Evolutionary conservation across 208 protist species (phyloP).

Genomic region (Porcisia hertigi): DNA sequence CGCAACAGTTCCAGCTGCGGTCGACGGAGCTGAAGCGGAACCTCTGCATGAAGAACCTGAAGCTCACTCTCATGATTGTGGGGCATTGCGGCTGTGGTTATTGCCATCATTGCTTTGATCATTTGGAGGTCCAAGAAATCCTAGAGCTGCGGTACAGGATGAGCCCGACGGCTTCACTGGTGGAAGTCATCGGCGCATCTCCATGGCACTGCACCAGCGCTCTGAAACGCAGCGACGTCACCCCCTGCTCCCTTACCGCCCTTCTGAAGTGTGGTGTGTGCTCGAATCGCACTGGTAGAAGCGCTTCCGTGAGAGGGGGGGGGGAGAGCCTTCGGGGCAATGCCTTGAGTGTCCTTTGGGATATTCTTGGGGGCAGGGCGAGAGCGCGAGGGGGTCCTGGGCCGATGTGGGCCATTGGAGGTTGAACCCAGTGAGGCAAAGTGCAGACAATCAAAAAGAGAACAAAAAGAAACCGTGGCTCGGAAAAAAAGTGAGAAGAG

Average conservation of each 20-base stretch:
- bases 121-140: slow-evolving; percentile 85
- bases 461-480: background rate
- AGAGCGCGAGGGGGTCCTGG: background rate
- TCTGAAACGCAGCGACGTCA: background rate
- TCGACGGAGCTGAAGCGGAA: slow-evolving; percentile 89
- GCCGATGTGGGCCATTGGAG: too few species aligned
- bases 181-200: slow-evolving; percentile 7
- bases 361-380: background rate
- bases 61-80: slow-evolving; percentile 88
- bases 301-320: background rate
- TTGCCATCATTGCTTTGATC: slow-evolving; percentile 87
- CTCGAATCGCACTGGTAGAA: background rate
- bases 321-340: background rate
- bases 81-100: slow-evolving; percentile 58
- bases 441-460: background rate
- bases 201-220: background rate
- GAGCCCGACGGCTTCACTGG: background rate
- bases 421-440: background rate
- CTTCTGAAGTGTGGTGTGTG: background rate
- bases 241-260: background rate
- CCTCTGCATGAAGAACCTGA: slow-evolving; percentile 90
- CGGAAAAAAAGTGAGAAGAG: too few species aligned
- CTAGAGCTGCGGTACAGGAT: slow-evolving; percentile 52
- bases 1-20: slow-evolving; percentile 80
- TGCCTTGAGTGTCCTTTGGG: background rate